These are phyloP conservation scores for Lachnellula subtilissima DNA, from an alignment of 2,329 filamentous ascomycete species.

Conservation along the genomic window DNA sequence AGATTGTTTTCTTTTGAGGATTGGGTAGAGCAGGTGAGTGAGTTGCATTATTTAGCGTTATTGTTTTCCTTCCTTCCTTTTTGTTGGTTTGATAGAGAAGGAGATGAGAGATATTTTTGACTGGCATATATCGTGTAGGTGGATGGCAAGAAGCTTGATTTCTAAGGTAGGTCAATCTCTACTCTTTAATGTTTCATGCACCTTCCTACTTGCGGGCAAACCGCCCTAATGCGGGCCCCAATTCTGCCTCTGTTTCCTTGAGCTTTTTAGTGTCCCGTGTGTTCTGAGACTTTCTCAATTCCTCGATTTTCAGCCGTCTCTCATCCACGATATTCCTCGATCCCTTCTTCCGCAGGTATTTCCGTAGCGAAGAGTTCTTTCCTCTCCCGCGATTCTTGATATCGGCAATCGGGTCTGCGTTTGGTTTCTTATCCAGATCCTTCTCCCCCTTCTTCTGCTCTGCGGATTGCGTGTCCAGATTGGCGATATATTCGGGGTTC, in stretches of 20 bases:
- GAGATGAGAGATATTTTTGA: no score
- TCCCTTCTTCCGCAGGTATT: constrained; percentile 86
- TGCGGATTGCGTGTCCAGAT: constrained; percentile 75
- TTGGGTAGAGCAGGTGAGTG: no score
- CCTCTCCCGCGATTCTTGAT: constrained; percentile 76
- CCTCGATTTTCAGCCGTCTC: constrained; percentile 80
- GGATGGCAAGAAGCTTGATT: no score
- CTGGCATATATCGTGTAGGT: no score
- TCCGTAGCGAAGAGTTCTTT: constrained; percentile 82
- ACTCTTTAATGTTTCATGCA: no score
- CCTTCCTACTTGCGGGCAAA: constrained; percentile 62
- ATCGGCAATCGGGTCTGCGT: constrained; percentile 50
- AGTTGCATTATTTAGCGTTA: no score
- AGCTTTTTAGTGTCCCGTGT: constrained; percentile 64
- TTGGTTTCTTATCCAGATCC: constrained; percentile 68
- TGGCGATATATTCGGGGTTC: constrained; percentile 87
- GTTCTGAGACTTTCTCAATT: constrained; percentile 65
- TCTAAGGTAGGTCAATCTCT: no score
- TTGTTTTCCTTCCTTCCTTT: no score
- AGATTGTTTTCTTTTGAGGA: no score
- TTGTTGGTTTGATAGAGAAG: no score
- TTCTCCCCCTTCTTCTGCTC: constrained; percentile 71
- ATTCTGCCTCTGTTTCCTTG: constrained; percentile 62
- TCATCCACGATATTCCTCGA: constrained; percentile 95
- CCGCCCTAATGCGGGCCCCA: constrained; percentile 80